Evolutionary conservation across 179 eudicot species (phyloP).

Genomic region (Silene vulgaris): DNA sequence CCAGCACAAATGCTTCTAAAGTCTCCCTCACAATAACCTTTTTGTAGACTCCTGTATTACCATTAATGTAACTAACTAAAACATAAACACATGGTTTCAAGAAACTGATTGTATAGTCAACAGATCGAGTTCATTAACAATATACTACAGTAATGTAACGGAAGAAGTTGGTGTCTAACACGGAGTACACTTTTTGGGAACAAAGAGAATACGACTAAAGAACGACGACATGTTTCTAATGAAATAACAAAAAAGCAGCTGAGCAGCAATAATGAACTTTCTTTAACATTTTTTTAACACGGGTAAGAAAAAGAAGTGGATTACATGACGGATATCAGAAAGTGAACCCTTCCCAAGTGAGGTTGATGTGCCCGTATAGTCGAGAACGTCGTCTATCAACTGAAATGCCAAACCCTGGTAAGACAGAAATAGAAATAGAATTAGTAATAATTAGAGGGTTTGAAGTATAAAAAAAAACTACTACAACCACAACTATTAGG

Average conservation of each 20-base stretch:
- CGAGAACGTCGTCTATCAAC: slow-evolving; percentile 85
- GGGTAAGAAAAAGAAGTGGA: slow-evolving; percentile 7
- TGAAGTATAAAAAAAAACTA: neutral
- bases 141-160: neutral
- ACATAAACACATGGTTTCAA: neutral
- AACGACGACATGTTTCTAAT: neutral
- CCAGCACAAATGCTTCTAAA: neutral
- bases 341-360: slow-evolving; percentile 93
- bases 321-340: slow-evolving; percentile 84
- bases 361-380: slow-evolving; percentile 87
- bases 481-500: neutral
- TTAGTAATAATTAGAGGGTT: slow-evolving; percentile 4
- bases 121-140: neutral
- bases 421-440: slow-evolving; percentile 6
- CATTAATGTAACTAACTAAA: neutral
- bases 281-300: neutral
- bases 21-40: neutral
- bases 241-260: neutral
- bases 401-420: slow-evolving; percentile 89
- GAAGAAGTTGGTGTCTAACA: neutral
- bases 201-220: neutral
- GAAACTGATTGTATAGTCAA: neutral
- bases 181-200: neutral
- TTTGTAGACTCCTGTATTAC: neutral
- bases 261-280: neutral